phyloP scores from a whole-genome alignment of 106 monocot genomes.

The Iris macrosiphon region DNA sequence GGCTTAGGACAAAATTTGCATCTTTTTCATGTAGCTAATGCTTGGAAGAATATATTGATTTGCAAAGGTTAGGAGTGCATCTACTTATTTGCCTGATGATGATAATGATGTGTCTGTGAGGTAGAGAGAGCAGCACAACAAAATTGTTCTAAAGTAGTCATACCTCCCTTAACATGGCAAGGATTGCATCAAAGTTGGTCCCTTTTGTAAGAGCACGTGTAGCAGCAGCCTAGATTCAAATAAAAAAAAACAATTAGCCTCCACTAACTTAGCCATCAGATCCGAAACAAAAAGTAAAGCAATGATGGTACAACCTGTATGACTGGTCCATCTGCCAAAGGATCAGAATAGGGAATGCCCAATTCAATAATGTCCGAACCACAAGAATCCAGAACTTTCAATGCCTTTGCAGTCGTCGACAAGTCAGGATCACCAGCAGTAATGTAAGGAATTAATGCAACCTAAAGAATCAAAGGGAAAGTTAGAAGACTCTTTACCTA shows the following conservation, averaged over 20 bases:
- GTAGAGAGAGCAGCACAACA: no score
- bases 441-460: slow-evolving; percentile 79
- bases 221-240: slow-evolving; percentile 48
- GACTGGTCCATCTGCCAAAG: slow-evolving; percentile 79
- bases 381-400: slow-evolving; percentile 67
- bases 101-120: no score
- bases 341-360: slow-evolving; percentile 85
- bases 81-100: no score
- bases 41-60: no score
- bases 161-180: slow-evolving; percentile 77
- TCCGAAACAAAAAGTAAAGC: neutral
- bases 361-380: slow-evolving; percentile 77
- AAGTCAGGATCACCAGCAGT: slow-evolving; percentile 89
- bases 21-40: no score
- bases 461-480: slow-evolving; percentile 26
- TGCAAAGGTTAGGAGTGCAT: no score
- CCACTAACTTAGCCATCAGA: slow-evolving; percentile 1
- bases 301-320: slow-evolving; percentile 50
- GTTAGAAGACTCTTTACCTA: neutral
- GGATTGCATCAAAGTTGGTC: slow-evolving; percentile 46
- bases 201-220: slow-evolving; percentile 68
- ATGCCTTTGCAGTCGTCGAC: slow-evolving; percentile 53
- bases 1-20: no score
- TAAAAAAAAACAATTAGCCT: neutral
- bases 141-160: no score